A percentile compares a stretch with the other conserved stretches of the same genome.
These are phyloP conservation scores for Inonotus obliquus DNA, from an alignment of 1,284 basidiomycete species.

Conservation along the genomic window DNA sequence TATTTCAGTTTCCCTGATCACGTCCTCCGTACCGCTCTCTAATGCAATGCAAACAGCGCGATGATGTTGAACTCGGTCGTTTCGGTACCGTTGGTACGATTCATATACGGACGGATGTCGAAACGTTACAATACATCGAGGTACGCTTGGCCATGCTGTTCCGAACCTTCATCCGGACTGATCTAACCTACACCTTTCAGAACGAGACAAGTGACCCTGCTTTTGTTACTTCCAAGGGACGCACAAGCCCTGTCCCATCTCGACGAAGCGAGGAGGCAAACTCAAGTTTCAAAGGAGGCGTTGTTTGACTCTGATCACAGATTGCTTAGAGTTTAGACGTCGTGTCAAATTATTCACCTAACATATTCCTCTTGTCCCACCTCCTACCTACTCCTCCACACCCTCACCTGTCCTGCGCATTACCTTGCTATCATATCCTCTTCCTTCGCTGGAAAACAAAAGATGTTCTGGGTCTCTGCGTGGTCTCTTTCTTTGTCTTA, in stretches of 20 bases:
- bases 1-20: background rate
- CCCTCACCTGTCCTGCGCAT: too few species aligned
- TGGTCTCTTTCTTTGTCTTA: too few species aligned
- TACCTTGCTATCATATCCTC: too few species aligned
- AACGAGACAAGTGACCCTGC: background rate
- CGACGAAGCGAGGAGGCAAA: background rate
- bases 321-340: too few species aligned
- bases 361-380: too few species aligned
- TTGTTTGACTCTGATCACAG: background rate
- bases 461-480: too few species aligned
- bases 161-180: background rate
- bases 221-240: background rate
- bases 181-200: background rate
- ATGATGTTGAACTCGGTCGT: constrained; percentile 9
- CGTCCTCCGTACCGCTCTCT: background rate
- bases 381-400: too few species aligned
- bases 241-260: background rate
- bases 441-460: too few species aligned
- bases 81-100: constrained; percentile 2
- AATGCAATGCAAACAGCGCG: background rate
- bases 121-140: constrained; percentile 8
- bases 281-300: background rate
- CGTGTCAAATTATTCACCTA: too few species aligned
- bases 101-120: constrained; percentile 12
- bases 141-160: background rate